These are phyloP conservation scores for Elsinoe ampelina DNA, from an alignment of 2,329 filamentous ascomycete genomes.

Conservation along the genomic window DNA sequence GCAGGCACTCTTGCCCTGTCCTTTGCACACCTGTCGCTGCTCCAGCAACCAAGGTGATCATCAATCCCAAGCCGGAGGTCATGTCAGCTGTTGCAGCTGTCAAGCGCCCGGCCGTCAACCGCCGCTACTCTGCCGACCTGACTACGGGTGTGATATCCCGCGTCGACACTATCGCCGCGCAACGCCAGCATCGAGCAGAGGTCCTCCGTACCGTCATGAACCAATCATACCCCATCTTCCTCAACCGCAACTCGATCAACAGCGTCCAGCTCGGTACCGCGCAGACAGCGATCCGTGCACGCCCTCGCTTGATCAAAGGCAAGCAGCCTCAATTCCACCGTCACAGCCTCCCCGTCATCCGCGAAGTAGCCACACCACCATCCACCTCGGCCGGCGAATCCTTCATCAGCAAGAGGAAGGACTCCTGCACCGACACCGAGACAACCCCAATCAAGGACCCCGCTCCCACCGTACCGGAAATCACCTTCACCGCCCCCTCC, in stretches of 20 bases:
- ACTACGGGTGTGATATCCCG: slow-evolving; percentile 2
- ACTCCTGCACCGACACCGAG: neutral
- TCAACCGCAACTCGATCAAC: neutral
- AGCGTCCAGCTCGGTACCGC: neutral
- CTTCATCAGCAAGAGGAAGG: neutral
- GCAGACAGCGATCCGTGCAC: neutral
- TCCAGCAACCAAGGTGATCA: neutral
- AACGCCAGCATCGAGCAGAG: neutral
- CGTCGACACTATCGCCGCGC: neutral
- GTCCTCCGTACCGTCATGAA: slow-evolving; percentile 3
- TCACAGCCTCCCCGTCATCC: neutral
- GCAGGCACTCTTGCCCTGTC: slow-evolving; percentile 3
- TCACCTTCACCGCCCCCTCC: neutral
- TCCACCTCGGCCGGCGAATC: neutral
- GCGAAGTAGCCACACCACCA: neutral
- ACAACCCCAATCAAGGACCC: neutral
- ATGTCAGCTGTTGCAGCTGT: neutral
- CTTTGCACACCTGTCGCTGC: neutral
- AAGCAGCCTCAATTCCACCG: neutral
- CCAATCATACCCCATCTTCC: slow-evolving; percentile 10
- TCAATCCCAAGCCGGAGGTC: neutral
- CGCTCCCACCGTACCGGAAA: neutral
- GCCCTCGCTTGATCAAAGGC: neutral
- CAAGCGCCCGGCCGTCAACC: neutral
- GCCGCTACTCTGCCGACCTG: neutral